These are phyloP conservation scores for Amoeboaphelidium protococcarum DNA, from an alignment of 371 early-diverging fungal species.

Conservation along the genomic window DNA sequence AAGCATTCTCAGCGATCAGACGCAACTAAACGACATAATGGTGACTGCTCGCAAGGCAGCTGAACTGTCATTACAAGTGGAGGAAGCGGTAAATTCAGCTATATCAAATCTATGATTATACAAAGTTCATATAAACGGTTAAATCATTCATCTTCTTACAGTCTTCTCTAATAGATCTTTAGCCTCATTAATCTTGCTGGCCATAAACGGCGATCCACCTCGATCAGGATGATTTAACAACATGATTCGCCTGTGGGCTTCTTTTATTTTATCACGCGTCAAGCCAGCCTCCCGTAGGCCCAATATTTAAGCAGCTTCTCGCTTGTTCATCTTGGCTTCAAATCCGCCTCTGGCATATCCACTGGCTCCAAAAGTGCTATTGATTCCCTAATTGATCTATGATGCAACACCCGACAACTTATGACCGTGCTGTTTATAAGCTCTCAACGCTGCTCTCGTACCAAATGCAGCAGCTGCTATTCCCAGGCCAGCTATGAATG, in stretches of 20 bases:
- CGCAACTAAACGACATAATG: constrained; percentile 12
- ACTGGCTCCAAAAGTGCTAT: not conserved
- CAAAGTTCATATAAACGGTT: too few species aligned
- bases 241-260: constrained; percentile 85
- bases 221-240: constrained; percentile 93
- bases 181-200: constrained; percentile 81
- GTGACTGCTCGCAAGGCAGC: constrained; percentile 21
- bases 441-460: constrained; percentile 12
- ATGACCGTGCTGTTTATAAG: constrained; percentile 4
- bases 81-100: constrained; percentile 17
- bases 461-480: constrained; percentile 16
- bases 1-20: constrained; percentile 3
- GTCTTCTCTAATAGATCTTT: not conserved
- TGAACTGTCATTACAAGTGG: constrained; percentile 18
- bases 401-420: not conserved
- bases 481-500: constrained; percentile 16
- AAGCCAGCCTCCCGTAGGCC: constrained; percentile 40
- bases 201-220: constrained; percentile 88
- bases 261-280: constrained; percentile 51
- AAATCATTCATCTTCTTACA: not conserved
- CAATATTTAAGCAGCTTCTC: constrained; percentile 72
- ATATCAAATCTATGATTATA: too few species aligned
- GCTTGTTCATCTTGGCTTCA: constrained; percentile 64
- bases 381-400: too few species aligned
- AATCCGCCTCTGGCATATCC: constrained; percentile 54